These are phyloP conservation scores for Aspergillus egyptiacus DNA, from an alignment of 495 filamentous ascomycete genomes.

Conservation along the genomic window DNA sequence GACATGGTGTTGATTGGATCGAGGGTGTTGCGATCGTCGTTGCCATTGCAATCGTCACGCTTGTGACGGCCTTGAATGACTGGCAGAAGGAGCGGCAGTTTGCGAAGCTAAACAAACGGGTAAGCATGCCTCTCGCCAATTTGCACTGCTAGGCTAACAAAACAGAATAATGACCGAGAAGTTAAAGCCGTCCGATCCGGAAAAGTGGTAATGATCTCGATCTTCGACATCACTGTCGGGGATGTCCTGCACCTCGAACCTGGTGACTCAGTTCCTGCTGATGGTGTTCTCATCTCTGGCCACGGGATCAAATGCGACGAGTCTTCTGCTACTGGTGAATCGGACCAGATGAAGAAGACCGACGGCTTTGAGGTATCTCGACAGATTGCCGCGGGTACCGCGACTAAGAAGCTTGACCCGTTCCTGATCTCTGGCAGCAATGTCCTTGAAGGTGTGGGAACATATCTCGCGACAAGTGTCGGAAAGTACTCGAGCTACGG, in stretches of 20 bases:
- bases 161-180: conserved; percentile 67
- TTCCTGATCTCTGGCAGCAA: conserved; percentile 60
- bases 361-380: conserved; percentile 52
- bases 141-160: conserved; percentile 5
- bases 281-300: conserved; percentile 57
- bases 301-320: conserved; percentile 64
- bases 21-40: conserved; percentile 75
- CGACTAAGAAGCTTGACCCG: conserved; percentile 54
- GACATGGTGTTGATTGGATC: conserved; percentile 62
- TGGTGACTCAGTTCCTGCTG: conserved; percentile 61
- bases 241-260: conserved; percentile 70
- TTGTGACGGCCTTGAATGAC: conserved; percentile 70
- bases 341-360: conserved; percentile 61
- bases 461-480: conserved; percentile 58
- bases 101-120: conserved; percentile 65
- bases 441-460: conserved; percentile 60
- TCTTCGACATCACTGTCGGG: conserved; percentile 65
- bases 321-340: conserved; percentile 64
- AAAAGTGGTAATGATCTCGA: conserved; percentile 62
- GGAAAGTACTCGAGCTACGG: conserved; percentile 60
- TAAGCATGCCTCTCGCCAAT: conserved; percentile 15
- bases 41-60: conserved; percentile 68
- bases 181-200: conserved; percentile 75
- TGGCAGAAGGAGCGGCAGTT: conserved; percentile 79
- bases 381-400: conserved; percentile 49